Base-by-base conservation (phyloP, 805 yeast species). In the Saccharomycopsis sp. region DNA sequence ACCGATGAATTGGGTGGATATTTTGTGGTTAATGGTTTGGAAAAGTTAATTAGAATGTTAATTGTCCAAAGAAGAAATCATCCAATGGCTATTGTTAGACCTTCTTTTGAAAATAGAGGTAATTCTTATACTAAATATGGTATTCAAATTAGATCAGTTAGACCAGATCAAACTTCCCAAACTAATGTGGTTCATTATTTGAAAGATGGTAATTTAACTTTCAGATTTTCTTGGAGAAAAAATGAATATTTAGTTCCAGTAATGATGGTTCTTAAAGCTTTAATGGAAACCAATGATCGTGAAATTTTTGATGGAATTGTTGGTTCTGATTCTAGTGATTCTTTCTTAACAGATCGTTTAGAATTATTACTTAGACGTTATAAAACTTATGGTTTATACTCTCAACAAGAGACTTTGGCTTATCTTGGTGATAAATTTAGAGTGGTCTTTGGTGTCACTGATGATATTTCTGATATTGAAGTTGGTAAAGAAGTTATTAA, bases 91-190 rank as follows among this genome's bases (percentile, higher is more conserved):
- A 76, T 92, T 53, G 80, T 87, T 45, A 85, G 98, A 66, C 94
- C 95, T 26, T 83, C 95, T 9, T 92, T 89, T 56, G 80, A 79
- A 37, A 87, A 87, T 64, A 80, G 98, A 71, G 98, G 98, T 55
- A 81, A 89, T 5, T 63, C 85, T 5, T 92, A 92, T 63, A 68
- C 95, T 31, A 76, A 78, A 45, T 92, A 63, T 52, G 98, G 98
- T 78, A 76, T 92, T 47, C 96, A 88, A 66, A 81, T 92, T 47
- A 76, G 98, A 64, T 76, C 81, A 47, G 96, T 87, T 2, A 76
- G 98, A 58, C 94, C 95, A 3, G 98, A 92, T 62, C 97, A 92
- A 66, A 83, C 96, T 15, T 88, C 98, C 17, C 96, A 88, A 63
- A 87, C 97, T 4, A 92, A 89, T 57, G 97, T 88, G n/a, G 69